phyloP scores from a whole-genome alignment of 805 yeast species.

The Ogataea allantospora region DNA sequence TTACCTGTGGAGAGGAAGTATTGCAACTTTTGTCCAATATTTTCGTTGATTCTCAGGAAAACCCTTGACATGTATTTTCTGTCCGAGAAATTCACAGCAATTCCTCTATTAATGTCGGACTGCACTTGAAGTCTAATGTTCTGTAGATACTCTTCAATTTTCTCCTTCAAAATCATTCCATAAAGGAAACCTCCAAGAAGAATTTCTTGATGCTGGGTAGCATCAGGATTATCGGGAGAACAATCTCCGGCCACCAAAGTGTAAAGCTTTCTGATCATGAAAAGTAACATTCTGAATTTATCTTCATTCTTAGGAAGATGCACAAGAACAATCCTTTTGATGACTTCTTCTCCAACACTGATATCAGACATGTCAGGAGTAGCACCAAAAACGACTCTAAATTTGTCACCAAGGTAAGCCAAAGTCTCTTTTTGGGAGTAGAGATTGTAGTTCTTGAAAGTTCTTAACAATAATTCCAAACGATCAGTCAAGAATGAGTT shows the following conservation, averaged over 20 bases:
- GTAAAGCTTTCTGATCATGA: conserved; percentile 94
- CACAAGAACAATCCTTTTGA: conserved; percentile 82
- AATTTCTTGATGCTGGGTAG: conserved; percentile 97
- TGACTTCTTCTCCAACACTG: conserved; percentile 85
- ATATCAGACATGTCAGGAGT: conserved; percentile 84
- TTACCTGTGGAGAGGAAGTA: conserved; percentile 97
- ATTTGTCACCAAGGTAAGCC: conserved; percentile 93
- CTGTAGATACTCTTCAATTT: conserved; percentile 87
- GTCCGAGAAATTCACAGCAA: conserved; percentile 80
- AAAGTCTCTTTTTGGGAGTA: conserved; percentile 84
- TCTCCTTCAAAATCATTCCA: conserved; percentile 96
- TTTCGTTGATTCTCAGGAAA: conserved; percentile 78
- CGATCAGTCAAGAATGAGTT: conserved; percentile 98
- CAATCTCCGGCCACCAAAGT: conserved; percentile 96
- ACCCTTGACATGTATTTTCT: conserved; percentile 80
- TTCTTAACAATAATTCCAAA: conserved; percentile 85
- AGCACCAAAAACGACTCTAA: conserved; percentile 89
- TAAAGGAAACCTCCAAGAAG: conserved; percentile 92
- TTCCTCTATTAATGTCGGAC: conserved; percentile 76
- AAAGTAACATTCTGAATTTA: conserved; percentile 82
- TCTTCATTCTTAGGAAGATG: conserved; percentile 74
- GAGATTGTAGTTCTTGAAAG: conserved; percentile 78
- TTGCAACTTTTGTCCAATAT: conserved; percentile 91
- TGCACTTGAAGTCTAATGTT: conserved; percentile 70
- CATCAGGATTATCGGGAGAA: conserved; percentile 97